A percentile compares a stretch with the other conserved stretches of the same genome.
Evolutionary conservation across 768 basidiomycete species (phyloP).

Genomic region (Macrolepiota albuminosa): DNA sequence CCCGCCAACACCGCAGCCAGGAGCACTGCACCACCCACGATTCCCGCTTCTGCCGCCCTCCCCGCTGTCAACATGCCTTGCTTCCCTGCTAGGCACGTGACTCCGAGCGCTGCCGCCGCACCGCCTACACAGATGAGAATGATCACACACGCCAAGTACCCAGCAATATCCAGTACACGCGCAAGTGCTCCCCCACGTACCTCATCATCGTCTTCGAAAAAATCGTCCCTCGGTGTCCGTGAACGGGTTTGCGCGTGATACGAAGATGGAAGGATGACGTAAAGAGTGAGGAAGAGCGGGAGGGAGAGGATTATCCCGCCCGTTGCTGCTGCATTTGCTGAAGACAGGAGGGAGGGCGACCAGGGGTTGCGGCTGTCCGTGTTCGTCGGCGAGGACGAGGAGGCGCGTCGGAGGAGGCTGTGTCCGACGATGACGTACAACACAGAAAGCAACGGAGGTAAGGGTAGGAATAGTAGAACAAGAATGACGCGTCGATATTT

Average conservation of each 20-base stretch:
- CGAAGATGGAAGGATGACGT: slow-evolving; percentile 20
- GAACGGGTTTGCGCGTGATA: slow-evolving; percentile 1
- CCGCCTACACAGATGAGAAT: not conserved
- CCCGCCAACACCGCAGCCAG: slow-evolving; percentile 15
- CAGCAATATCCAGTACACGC: too few species aligned
- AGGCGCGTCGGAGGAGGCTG: slow-evolving; percentile 22
- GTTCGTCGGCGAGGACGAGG: not conserved
- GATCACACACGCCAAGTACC: not conserved
- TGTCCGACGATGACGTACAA: slow-evolving; percentile 27
- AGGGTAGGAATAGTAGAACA: slow-evolving; percentile 25
- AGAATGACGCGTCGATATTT: slow-evolving; percentile 14
- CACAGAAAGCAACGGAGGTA: slow-evolving; percentile 29
- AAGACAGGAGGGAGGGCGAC: slow-evolving; percentile 21
- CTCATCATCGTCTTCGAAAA: not conserved
- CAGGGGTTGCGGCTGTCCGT: slow-evolving; percentile 2
- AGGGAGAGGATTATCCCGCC: slow-evolving; percentile 30
- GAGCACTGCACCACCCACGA: slow-evolving; percentile 25
- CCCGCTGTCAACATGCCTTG: slow-evolving; percentile 20
- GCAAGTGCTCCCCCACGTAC: not conserved
- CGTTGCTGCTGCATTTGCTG: slow-evolving; percentile 27
- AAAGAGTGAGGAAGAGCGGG: slow-evolving; percentile 27
- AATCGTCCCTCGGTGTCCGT: not conserved
- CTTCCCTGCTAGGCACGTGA: not conserved
- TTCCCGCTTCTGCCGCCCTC: slow-evolving; percentile 27
- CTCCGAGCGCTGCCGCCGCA: not conserved